These are phyloP conservation scores for Penicillium paradoxum DNA, from an alignment of 495 filamentous ascomycete species.

Conservation along the genomic window DNA sequence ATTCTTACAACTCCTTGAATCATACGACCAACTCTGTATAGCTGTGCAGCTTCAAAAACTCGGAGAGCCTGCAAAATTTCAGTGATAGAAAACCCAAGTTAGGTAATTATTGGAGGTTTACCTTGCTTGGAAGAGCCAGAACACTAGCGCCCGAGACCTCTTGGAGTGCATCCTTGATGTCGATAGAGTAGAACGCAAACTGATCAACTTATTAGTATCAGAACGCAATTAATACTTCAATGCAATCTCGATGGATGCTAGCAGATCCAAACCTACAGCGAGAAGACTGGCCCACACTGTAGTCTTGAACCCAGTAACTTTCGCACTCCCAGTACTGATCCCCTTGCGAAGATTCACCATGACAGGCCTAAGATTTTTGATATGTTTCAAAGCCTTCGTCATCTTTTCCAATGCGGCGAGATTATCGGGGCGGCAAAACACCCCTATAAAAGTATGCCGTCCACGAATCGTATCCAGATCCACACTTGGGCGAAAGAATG, in stretches of 20 bases:
- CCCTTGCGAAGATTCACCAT: slow-evolving; percentile 73
- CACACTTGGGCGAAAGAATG: slow-evolving; percentile 77
- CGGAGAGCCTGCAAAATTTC: slow-evolving; percentile 30
- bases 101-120: slow-evolving; percentile 24
- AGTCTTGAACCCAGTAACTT: slow-evolving; percentile 53
- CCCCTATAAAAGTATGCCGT: slow-evolving; percentile 63
- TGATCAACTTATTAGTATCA: slow-evolving; percentile 32
- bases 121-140: slow-evolving; percentile 55
- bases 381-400: slow-evolving; percentile 58
- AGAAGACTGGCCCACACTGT: slow-evolving; percentile 68
- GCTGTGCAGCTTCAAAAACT: slow-evolving; percentile 43
- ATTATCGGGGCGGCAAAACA: slow-evolving; percentile 71
- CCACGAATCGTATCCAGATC: slow-evolving; percentile 65
- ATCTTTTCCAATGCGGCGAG: slow-evolving; percentile 49
- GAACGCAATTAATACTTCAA: not conserved
- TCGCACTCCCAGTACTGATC: slow-evolving; percentile 57
- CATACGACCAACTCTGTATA: slow-evolving; percentile 61
- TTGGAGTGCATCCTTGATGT: slow-evolving; percentile 59
- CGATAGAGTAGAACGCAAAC: slow-evolving; percentile 64
- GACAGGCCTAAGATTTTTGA: slow-evolving; percentile 73
- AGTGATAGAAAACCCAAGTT: slow-evolving; percentile 3
- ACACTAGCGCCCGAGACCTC: slow-evolving; percentile 54
- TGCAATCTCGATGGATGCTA: not conserved
- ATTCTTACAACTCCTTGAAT: slow-evolving; percentile 58
- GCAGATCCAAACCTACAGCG: slow-evolving; percentile 29